Evolutionary conservation across 371 early-diverging fungal genomes (phyloP).

Genomic region (Apophysomyces elegans): DNA sequence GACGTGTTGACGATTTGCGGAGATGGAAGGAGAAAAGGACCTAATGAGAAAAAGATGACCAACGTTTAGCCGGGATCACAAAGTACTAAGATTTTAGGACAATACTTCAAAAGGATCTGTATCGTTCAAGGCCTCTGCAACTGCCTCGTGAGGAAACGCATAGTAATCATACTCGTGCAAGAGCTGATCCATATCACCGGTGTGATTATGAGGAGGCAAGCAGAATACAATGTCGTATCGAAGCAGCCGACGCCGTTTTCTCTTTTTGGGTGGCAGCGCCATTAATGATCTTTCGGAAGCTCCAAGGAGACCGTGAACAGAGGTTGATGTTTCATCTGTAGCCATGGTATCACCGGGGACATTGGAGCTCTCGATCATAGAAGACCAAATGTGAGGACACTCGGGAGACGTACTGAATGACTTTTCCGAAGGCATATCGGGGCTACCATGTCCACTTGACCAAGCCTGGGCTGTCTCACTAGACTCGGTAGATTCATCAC

Average conservation of each 20-base stretch:
- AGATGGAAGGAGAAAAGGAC: slow-evolving; percentile 42
- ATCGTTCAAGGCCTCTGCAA: slow-evolving; percentile 43
- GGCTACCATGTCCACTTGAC: slow-evolving; percentile 5
- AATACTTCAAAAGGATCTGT: slow-evolving; percentile 45
- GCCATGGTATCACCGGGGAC: neutral
- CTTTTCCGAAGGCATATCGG: slow-evolving; percentile 3
- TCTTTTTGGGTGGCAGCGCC: slow-evolving; percentile 46
- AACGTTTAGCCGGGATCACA: slow-evolving; percentile 5
- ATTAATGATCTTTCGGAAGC: slow-evolving; percentile 3
- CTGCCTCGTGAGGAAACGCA: slow-evolving; percentile 52
- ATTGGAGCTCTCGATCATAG: neutral
- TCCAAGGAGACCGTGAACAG: neutral
- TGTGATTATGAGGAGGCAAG: slow-evolving; percentile 11
- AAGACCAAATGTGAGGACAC: neutral
- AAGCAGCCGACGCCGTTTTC: slow-evolving; percentile 36
- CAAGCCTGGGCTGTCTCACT: neutral
- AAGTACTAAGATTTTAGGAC: neutral
- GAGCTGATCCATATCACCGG: neutral
- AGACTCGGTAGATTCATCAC: slow-evolving; percentile 1
- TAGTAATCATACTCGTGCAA: slow-evolving; percentile 21
- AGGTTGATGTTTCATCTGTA: slow-evolving; percentile 8
- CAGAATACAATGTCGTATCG: slow-evolving; percentile 39
- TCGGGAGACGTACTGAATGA: slow-evolving; percentile 3
- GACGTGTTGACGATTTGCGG: slow-evolving; percentile 6
- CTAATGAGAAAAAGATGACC: slow-evolving; percentile 14